Conservation (phyloP, 2,329 filamentous ascomycete genomes). For the Colletotrichum cereale region DNA sequence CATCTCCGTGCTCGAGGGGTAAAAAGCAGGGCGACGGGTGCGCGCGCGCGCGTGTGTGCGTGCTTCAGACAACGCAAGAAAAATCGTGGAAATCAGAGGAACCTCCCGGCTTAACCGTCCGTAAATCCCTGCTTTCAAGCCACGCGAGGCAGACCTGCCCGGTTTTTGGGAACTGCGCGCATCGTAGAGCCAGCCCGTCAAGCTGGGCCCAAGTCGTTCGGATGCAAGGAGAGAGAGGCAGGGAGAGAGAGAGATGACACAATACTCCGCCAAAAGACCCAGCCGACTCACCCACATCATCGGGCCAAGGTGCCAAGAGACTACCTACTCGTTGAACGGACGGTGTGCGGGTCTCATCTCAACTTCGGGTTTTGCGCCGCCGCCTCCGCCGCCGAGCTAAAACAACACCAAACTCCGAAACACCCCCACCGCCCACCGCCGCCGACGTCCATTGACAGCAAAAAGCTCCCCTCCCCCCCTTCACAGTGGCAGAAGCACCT, state of each 20-base stretch:
- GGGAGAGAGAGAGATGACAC: not conserved
- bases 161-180: not conserved
- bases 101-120: not conserved
- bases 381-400: not conserved
- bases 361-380: slow-evolving; percentile 38
- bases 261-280: not conserved
- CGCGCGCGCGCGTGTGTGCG: not conserved
- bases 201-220: not conserved
- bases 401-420: slow-evolving; percentile 28
- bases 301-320: not conserved
- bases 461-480: not conserved
- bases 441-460: not conserved
- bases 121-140: not conserved
- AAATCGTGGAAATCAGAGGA: not conserved
- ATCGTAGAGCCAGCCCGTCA: not conserved
- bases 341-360: slow-evolving; percentile 28
- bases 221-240: not conserved
- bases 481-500: not conserved
- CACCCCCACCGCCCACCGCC: slow-evolving; percentile 11
- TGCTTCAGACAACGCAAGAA: not conserved
- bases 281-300: not conserved
- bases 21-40: slow-evolving; percentile 11
- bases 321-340: slow-evolving; percentile 6
- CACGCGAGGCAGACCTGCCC: not conserved
- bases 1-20: slow-evolving; percentile 22